phyloP scores from a whole-genome alignment of 176 grass and related monocot genomes.

The Zizania latifolia region DNA sequence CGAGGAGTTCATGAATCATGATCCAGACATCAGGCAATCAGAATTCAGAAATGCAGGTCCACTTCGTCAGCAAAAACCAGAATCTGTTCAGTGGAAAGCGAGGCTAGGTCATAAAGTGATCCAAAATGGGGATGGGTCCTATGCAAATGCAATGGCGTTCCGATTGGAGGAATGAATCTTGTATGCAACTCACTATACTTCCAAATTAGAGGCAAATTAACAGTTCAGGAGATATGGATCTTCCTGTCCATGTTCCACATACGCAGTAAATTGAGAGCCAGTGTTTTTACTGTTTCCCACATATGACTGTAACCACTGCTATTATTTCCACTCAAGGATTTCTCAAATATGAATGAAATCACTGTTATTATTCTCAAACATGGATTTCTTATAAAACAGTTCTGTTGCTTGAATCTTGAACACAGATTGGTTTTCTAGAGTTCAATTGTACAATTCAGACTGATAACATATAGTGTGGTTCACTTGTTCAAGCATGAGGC shows the following conservation, averaged over 20 bases:
- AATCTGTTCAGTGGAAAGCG: constrained; percentile 18
- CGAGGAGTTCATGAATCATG: constrained; percentile 26
- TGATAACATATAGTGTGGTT: background rate
- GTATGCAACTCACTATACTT: background rate
- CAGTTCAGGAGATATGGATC: background rate
- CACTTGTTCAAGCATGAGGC: constrained; percentile 2
- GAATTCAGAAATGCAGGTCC: constrained; percentile 23
- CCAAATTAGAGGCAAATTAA: background rate
- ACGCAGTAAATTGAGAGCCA: background rate
- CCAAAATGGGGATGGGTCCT: background rate
- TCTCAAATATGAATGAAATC: too few relatives aligned
- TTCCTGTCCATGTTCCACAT: background rate
- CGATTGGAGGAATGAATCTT: background rate
- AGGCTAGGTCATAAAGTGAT: constrained; percentile 13
- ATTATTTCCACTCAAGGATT: background rate
- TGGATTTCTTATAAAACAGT: background rate
- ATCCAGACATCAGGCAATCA: constrained; percentile 25
- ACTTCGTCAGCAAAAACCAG: constrained; percentile 17
- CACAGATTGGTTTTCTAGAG: background rate
- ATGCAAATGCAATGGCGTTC: background rate
- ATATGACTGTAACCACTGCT: too few relatives aligned
- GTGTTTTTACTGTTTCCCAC: background rate
- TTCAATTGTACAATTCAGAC: background rate
- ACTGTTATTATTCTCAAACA: background rate
- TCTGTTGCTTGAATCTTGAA: background rate